Evolutionary conservation across 2,329 filamentous ascomycete species (phyloP).

Genomic region (Colletotrichum sp.): DNA sequence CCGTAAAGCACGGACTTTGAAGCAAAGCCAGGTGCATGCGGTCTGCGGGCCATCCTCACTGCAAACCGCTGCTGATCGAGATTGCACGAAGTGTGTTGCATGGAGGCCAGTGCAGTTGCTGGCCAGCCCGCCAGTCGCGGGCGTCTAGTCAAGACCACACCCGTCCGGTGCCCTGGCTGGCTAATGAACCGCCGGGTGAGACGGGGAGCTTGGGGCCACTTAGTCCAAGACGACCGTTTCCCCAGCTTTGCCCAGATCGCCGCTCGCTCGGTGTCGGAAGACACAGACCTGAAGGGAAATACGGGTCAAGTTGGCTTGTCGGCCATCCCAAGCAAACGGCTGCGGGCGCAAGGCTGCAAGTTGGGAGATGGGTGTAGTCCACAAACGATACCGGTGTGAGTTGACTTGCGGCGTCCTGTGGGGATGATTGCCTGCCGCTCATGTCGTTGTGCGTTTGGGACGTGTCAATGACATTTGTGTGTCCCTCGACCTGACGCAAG

Average conservation of each 20-base stretch:
- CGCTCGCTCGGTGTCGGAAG: not conserved
- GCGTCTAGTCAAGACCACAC: not conserved
- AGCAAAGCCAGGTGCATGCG: not conserved
- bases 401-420: not conserved
- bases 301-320: not conserved
- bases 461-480: not conserved
- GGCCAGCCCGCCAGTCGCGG: not conserved
- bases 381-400: not conserved
- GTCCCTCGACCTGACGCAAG: not conserved
- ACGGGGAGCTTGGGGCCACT: not conserved
- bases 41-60: not conserved
- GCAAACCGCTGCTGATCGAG: not conserved
- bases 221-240: not conserved
- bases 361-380: not conserved
- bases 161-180: not conserved
- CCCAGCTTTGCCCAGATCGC: not conserved
- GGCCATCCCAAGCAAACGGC: not conserved
- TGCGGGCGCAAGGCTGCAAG: not conserved
- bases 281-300: not conserved
- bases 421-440: not conserved
- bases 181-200: not conserved
- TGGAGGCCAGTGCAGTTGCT: not conserved
- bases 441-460: not conserved
- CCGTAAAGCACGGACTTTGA: not conserved
- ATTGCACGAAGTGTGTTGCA: not conserved